phyloP scores from a whole-genome alignment of 2,329 filamentous ascomycete species.

The Curvularia sp. region DNA sequence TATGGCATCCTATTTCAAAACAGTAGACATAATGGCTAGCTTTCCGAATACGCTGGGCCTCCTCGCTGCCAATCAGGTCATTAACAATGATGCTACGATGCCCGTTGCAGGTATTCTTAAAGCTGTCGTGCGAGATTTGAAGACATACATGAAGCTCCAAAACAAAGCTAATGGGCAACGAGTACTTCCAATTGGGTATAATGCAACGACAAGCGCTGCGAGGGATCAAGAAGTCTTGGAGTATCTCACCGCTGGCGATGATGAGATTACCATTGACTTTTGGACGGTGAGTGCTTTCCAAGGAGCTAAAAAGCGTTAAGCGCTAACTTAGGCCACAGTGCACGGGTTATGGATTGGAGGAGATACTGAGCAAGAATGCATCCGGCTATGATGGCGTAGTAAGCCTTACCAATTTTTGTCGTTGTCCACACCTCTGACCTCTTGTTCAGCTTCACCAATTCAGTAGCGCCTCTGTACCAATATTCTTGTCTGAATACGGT shows the following conservation, averaged over 20 bases:
- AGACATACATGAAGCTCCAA: too few species aligned
- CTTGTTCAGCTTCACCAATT: not conserved
- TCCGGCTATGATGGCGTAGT: not conserved
- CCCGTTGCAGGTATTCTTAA: constrained; percentile 12
- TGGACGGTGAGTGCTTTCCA: not conserved
- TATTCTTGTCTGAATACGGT: constrained; percentile 23
- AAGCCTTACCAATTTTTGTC: not conserved
- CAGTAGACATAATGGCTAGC: constrained; percentile 13
- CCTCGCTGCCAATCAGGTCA: constrained; percentile 2
- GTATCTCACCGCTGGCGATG: constrained; percentile 1
- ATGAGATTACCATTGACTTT: not conserved
- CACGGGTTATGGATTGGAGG: not conserved
- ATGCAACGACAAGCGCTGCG: too few species aligned
- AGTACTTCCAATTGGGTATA: too few species aligned
- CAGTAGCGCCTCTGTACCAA: constrained; percentile 7
- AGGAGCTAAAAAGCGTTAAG: not conserved
- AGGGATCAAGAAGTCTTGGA: constrained; percentile 4
- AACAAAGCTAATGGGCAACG: too few species aligned
- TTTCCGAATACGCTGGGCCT: constrained; percentile 20
- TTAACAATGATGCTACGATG: constrained; percentile 7
- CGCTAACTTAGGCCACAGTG: not conserved
- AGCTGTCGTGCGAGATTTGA: constrained; percentile 13
- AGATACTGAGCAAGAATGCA: not conserved
- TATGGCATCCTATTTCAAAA: constrained; percentile 13
- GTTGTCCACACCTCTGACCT: too few species aligned